Conservation (phyloP, 164 flowering plant species). For the Nymphaea colorata region DNA sequence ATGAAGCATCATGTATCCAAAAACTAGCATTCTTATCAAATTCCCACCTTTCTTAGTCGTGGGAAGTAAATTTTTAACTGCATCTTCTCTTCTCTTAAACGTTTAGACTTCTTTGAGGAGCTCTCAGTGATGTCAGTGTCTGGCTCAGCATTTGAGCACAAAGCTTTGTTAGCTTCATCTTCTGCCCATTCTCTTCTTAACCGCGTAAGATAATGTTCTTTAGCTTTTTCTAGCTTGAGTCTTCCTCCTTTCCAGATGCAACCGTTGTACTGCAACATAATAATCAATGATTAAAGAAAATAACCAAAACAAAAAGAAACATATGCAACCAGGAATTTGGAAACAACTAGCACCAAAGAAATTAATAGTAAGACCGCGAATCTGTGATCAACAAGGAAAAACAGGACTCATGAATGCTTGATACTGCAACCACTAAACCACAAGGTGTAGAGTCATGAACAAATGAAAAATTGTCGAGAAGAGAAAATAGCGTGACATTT, state of each 20-base stretch:
- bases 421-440: too few relatives aligned
- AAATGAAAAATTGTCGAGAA: too few relatives aligned
- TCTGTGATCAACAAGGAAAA: too few relatives aligned
- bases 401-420: too few relatives aligned
- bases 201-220: conserved; percentile 64
- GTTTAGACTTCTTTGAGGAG: conserved; percentile 11
- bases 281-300: neutral
- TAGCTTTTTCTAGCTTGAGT: conserved; percentile 78
- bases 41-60: conserved; percentile 44
- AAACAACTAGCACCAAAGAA: neutral
- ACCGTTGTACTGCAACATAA: conserved; percentile 58
- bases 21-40: too few relatives aligned
- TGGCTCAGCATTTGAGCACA: conserved; percentile 1
- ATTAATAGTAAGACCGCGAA: neutral
- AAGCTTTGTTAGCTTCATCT: conserved; percentile 19
- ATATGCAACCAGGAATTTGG: too few relatives aligned
- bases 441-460: too few relatives aligned
- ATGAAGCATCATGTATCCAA: too few relatives aligned
- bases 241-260: conserved; percentile 88
- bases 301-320: neutral
- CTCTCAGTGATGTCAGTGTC: conserved; percentile 8
- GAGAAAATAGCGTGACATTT: too few relatives aligned
- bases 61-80: conserved; percentile 61
- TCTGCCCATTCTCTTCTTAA: conserved; percentile 66
- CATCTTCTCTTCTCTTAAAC: conserved; percentile 15